phyloP scores from a whole-genome alignment of 352 stramenopile genomes.

The Globisporangium ultimum region DNA sequence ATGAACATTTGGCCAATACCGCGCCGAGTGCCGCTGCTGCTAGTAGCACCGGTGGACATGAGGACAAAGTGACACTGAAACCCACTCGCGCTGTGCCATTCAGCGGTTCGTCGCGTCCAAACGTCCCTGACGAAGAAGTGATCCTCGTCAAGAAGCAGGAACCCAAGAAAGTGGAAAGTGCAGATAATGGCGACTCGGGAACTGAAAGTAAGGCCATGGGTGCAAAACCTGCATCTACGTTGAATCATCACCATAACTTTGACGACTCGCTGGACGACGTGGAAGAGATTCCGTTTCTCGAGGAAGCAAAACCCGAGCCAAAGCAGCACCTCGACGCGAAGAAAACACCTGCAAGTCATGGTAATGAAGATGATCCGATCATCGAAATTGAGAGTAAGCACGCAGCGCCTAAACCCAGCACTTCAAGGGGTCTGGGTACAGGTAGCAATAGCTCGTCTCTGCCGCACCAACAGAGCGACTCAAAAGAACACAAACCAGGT shows the following conservation, averaged over 20 bases:
- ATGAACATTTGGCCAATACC: conserved; percentile 16
- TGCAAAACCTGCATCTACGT: conserved; percentile 12
- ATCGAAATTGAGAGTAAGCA: conserved; percentile 62
- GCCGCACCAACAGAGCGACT: conserved; percentile 1
- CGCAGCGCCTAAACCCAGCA: conserved; percentile 21
- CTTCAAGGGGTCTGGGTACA: too few relatives aligned
- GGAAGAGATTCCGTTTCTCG: conserved; percentile 76
- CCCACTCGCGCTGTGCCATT: conserved; percentile 52
- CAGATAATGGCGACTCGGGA: conserved; percentile 11
- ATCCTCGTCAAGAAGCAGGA: conserved; percentile 68
- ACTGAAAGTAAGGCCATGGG: neutral
- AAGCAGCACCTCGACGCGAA: conserved; percentile 21
- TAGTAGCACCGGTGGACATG: neutral
- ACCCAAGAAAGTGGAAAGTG: conserved; percentile 25
- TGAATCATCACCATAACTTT: conserved; percentile 18
- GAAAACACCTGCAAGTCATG: conserved; percentile 10
- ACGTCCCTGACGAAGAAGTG: conserved; percentile 66
- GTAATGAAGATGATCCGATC: conserved; percentile 44
- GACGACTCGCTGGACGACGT: conserved; percentile 77
- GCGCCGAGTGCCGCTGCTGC: neutral
- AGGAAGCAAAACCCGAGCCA: conserved; percentile 43
- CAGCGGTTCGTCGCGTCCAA: conserved; percentile 41
- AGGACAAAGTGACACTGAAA: conserved; percentile 13
- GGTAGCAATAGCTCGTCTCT: neutral
- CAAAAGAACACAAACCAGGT: conserved; percentile 25